Evolutionary conservation across 2,329 filamentous ascomycete species (phyloP).

Genomic region (Polytolypa hystricis): DNA sequence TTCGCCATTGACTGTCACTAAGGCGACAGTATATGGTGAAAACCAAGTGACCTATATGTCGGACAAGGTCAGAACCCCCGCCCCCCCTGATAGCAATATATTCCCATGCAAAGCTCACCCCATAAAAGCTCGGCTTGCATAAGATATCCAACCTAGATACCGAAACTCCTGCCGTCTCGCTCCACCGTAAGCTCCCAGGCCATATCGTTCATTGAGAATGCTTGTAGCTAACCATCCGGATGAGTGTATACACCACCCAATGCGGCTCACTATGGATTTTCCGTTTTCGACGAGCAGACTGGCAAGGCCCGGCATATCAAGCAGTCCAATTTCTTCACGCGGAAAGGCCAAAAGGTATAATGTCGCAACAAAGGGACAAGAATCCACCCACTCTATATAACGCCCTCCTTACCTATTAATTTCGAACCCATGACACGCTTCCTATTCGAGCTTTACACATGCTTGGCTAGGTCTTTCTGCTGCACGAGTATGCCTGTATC

Average conservation of each 20-base stretch:
- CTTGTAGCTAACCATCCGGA: not conserved
- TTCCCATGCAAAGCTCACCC: constrained; percentile 5
- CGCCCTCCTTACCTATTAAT: no score
- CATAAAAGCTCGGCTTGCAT: constrained; percentile 62
- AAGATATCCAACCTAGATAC: constrained; percentile 64
- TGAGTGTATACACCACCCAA: constrained; percentile 77
- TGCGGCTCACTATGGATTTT: constrained; percentile 69
- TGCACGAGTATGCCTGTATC: no score
- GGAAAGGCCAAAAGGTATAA: constrained; percentile 30
- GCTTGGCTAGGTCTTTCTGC: no score
- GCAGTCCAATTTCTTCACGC: constrained; percentile 63
- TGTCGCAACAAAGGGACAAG: no score
- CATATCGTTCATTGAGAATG: not conserved
- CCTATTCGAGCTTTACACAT: no score
- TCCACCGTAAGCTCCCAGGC: constrained; percentile 52
- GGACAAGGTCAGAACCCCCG: no score
- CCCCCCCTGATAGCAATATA: no score
- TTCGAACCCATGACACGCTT: no score
- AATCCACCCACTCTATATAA: no score
- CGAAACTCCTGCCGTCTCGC: constrained; percentile 65
- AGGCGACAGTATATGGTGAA: constrained; percentile 55
- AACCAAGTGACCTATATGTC: constrained; percentile 84
- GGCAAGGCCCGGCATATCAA: constrained; percentile 61
- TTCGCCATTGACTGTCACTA: constrained; percentile 51
- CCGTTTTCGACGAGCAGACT: constrained; percentile 68